Base-by-base conservation (phyloP, 164 flowering plant species). In the Vitis amurensis region DNA sequence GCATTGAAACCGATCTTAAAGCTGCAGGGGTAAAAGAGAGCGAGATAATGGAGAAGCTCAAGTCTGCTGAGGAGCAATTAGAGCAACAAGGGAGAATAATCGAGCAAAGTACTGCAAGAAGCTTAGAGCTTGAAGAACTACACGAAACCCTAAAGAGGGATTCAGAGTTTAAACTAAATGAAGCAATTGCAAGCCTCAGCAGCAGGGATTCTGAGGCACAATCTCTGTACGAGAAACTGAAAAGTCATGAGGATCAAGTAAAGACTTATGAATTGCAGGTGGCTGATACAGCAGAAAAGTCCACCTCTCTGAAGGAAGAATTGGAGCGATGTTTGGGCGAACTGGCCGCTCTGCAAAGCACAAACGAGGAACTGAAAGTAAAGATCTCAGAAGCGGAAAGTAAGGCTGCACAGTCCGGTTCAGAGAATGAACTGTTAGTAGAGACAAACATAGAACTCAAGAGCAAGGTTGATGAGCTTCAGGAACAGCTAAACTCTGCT, bases 391-490 rank as follows among this genome's bases (percentile, higher is more conserved):
- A 86, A 82, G 84, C 82, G 37, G 91, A 89, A 81, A 73, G 69
- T n/a, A 88, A 77, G 76, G 79, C 79, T 74, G 78, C 81, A 8
- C 85, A 84, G 77, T 82, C 85, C 27, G 61, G 55, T 31, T 86
- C 94, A n/a, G 97, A 91, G 69, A 88, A 84, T 63, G 87, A 84
- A 69, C 56, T 86, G 63, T 81, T 93, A 64, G 83, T 80, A 50
- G 89, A 86, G 74, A 88, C 95, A 51, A 93, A 88, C 65, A 59
- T 66, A 37, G 90, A 87, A 74, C 91, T 93, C 55, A 83, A 85
- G 73, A 76, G 50, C 72, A 87, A 84, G 81, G 68, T 90, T 23
- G 73, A 79, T 64, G 97, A 93, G 73, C 89, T 88, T 72, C 81
- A 93, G 75, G 87, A 86, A 56, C 63, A 79, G 63, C 81, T 89